Base-by-base conservation (phyloP, 495 filamentous ascomycete species). In the Pseudotulostoma volvatum region DNA sequence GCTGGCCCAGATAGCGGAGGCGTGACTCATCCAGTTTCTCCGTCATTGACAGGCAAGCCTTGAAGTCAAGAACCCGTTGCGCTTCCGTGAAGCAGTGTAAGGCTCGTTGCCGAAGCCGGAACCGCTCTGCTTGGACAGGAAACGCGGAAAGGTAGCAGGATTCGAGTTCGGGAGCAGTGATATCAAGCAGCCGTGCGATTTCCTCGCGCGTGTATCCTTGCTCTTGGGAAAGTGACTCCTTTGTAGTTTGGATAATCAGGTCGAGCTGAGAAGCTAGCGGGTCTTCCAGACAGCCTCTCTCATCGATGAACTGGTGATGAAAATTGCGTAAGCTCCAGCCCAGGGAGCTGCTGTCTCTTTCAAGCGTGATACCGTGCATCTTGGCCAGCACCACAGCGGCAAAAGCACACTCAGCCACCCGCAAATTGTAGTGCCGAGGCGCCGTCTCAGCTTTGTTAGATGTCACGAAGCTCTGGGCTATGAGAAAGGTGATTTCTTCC, bases 351-450 rank as follows among this genome's bases (percentile, higher is more conserved):
- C 77, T 74, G 55, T 97, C 90, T 35, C 71, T 55, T 11, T 81
- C 76, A 3, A 97, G 73, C 1, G 70, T 75, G 36, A 86, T 60
- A 8, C 56, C 60, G 37, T 74, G 59, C 38, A n/a, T n/a, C 45
- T 76, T 76, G 25, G 74, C 71, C 2, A 84, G 72, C 44, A 67
- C 75, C 50, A 81, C 77, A 1, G 90, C 84, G 9, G 92, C 92
- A 20, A 97, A 70, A 4, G 77, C 85, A 62, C 84, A 92, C 57
- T 97, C 90, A 5, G 95, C 90, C 1, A 97, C 90, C 13, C 90
- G 79, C 4, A 97, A 76, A 58, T 97, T 97, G 67, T 96, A 97
- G 64, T 84, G 84, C 38, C 85, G n/a, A n/a, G 87, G 87, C 0
- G 79, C 90, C 0, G 86, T 93, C 23, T 87, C 80, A 53, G 92